Evolutionary conservation across 352 stramenopile genomes (phyloP).

Genomic region (Globisporangium nodosum): DNA sequence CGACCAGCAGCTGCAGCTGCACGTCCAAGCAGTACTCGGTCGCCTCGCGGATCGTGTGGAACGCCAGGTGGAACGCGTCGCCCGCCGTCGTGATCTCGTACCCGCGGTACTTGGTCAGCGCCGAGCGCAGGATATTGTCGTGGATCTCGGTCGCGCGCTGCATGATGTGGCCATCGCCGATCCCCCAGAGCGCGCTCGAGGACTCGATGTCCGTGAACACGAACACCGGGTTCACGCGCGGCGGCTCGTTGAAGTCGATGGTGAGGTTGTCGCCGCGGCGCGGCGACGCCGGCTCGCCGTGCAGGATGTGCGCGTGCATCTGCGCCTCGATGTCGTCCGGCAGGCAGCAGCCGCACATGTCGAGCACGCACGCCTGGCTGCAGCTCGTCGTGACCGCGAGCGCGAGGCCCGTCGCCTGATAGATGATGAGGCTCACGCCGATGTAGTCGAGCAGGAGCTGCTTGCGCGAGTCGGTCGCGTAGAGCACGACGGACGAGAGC

Average conservation of each 20-base stretch:
- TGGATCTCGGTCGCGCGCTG: constrained; percentile 52
- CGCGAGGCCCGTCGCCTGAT: constrained; percentile 28
- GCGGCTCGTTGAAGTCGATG: constrained; percentile 22
- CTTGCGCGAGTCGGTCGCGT: constrained; percentile 10
- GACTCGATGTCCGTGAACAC: constrained; percentile 78
- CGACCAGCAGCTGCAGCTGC: constrained; percentile 45
- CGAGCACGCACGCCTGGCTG: constrained; percentile 38
- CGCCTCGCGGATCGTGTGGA: constrained; percentile 56
- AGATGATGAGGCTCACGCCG: constrained; percentile 33
- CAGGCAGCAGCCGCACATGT: constrained; percentile 33
- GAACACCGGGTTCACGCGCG: constrained; percentile 45
- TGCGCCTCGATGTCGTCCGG: constrained; percentile 39
- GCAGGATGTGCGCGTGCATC: constrained; percentile 10
- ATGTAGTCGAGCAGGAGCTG: constrained; percentile 24
- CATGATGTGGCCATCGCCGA: constrained; percentile 49
- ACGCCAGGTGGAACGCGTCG: constrained; percentile 71
- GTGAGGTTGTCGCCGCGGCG: constrained; percentile 10
- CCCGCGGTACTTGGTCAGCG: constrained; percentile 43
- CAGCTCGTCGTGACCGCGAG: constrained; percentile 37
- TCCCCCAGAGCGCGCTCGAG: constrained; percentile 64
- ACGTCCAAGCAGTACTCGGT: constrained; percentile 63
- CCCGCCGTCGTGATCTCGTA: constrained; percentile 78
- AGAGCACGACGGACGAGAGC: constrained; percentile 37
- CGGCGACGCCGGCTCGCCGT: not conserved
- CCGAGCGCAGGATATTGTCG: constrained; percentile 52